These are phyloP conservation scores for Austroboletus eburneus DNA, from an alignment of 768 basidiomycete genomes.

Conservation along the genomic window DNA sequence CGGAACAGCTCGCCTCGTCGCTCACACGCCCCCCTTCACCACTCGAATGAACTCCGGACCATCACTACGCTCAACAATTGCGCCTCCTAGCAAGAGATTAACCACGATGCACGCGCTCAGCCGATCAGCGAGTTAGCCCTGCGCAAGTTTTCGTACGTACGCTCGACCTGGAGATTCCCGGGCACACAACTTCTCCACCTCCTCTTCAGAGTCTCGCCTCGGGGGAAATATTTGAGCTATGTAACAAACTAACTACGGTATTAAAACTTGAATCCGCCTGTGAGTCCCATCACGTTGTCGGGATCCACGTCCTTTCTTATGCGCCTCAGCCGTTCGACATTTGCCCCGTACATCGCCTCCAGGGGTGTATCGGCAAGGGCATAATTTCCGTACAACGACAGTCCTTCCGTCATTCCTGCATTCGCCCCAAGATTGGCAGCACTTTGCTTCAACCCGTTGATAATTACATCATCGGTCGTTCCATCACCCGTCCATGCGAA, in stretches of 20 bases:
- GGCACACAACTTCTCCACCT: neutral
- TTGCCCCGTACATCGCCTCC: constrained; percentile 46
- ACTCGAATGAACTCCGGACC: constrained; percentile 16
- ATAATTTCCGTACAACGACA: constrained; percentile 56
- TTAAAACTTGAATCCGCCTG: constrained; percentile 63
- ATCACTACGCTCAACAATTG: constrained; percentile 10
- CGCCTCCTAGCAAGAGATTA: constrained; percentile 22
- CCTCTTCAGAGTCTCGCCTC: neutral
- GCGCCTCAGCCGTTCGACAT: constrained; percentile 37
- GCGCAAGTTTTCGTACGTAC: constrained; percentile 12
- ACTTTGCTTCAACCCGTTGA: constrained; percentile 38
- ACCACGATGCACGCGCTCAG: constrained; percentile 22
- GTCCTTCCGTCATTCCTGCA: constrained; percentile 41
- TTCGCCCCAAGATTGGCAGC: constrained; percentile 36
- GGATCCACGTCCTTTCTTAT: constrained; percentile 52
- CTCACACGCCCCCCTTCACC: constrained; percentile 20
- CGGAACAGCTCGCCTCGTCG: constrained; percentile 17
- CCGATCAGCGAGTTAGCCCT: constrained; percentile 14
- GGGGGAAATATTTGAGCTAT: neutral
- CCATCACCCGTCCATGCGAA: constrained; percentile 41
- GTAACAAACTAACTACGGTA: too few species aligned
- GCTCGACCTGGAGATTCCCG: constrained; percentile 5
- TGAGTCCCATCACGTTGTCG: constrained; percentile 56
- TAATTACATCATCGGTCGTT: constrained; percentile 37
- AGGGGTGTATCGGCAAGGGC: constrained; percentile 51